Conservation (phyloP, 164 flowering plant species). For the Annona squamosa region DNA sequence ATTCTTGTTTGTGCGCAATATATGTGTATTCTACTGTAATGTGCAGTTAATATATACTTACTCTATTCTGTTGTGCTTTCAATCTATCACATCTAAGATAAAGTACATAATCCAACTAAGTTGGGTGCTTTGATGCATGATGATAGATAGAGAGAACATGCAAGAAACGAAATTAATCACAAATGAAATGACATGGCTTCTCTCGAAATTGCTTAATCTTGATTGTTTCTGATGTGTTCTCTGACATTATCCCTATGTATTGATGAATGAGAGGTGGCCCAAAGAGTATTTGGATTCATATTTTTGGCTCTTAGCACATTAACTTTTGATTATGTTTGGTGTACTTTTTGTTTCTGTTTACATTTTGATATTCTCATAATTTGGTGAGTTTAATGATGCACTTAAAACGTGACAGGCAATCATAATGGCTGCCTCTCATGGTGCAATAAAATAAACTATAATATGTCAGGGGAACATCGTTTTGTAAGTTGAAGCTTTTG, state of each 20-base stretch:
- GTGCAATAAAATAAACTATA: slow-evolving; percentile 25
- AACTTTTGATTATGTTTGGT: background rate
- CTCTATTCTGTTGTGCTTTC: background rate
- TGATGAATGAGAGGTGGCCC: background rate
- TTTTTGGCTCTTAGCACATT: slow-evolving; percentile 8
- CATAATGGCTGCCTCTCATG: slow-evolving; percentile 32
- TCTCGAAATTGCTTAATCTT: background rate
- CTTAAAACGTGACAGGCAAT: slow-evolving; percentile 30
- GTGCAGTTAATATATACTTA: background rate
- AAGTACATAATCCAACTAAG: background rate
- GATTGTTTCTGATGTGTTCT: background rate
- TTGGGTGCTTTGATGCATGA: background rate
- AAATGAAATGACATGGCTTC: background rate
- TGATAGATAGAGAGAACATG: background rate
- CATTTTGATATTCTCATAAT: background rate
- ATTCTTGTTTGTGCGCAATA: background rate
- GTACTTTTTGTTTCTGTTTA: slow-evolving; percentile 1
- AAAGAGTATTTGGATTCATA: background rate
- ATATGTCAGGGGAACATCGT: slow-evolving; percentile 24
- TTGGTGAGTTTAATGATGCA: slow-evolving; percentile 25
- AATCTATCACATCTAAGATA: background rate
- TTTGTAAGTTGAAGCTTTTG: slow-evolving; percentile 25
- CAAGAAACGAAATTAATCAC: background rate
- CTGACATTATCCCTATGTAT: background rate
- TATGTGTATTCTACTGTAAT: background rate